Base-by-base conservation (phyloP, 768 basidiomycete species). In the Cyathus striatus region DNA sequence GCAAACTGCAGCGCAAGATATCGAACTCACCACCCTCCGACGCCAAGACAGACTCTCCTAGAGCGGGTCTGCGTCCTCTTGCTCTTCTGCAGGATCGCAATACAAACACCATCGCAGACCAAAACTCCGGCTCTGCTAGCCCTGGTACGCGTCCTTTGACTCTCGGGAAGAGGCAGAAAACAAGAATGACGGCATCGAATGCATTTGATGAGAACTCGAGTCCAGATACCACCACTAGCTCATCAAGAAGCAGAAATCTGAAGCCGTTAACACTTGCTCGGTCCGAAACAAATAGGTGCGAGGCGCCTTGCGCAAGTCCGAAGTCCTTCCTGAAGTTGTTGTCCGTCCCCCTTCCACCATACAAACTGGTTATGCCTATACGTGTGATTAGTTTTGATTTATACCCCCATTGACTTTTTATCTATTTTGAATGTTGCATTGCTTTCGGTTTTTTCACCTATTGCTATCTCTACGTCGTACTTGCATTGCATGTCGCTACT, bases 271-370 rank as follows among this genome's bases (percentile, higher is more conserved):
- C 66, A 49, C 76, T 87, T 46, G 66, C 65, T 37, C 68, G 81
- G 49, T 80, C 76, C 25, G 81, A 85, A 48, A 84, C 83, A 24
- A 71, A 67, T 56, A 83, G 60, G 60, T 75, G 57, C 77, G 81
- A 42, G 81, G 75, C 36, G 52, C 70, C 43, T 69, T 83, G 49
- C 67, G 78, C 53, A 72, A 72, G 59, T 62, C 59, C 27, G 81
- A 81, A 64, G 64, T 70, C 40, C 60, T 84, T 23, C 81, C 83
- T 23, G 69, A 75, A 30, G 78, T 84, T 22, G 69, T 81, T 42
- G 69, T 84, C 41, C 69, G 81, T 16, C 79, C 81, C 7, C 81
- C 81, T 12, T 83, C 79, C 9, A 65, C 59, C 35, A 63, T 60
- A 47, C 69, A 77, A 38, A 62, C 60, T 42, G 69, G 57, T 16